Evolutionary conservation across 2,329 filamentous ascomycete genomes (phyloP).

Genomic region (Colletotrichum sp.): DNA sequence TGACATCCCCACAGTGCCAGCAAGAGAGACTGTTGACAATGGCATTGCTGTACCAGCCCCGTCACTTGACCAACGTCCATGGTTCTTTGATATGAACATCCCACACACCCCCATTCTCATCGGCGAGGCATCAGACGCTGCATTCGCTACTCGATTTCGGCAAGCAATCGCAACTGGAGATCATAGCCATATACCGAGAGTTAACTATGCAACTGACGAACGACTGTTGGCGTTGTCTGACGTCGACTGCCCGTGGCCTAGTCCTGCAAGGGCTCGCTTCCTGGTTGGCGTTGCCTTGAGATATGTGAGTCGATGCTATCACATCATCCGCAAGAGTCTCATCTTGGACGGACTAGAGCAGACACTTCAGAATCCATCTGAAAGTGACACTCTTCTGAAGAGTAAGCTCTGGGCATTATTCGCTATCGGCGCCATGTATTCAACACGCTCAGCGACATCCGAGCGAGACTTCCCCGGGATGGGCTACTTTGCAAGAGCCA

Average conservation of each 20-base stretch:
- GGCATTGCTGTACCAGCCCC: conserved; percentile 12
- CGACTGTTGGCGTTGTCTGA: conserved; percentile 30
- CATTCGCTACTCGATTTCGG: conserved; percentile 40
- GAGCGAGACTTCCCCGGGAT: conserved; percentile 46
- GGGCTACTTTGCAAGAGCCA: conserved; percentile 46
- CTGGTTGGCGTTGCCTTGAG: conserved; percentile 45
- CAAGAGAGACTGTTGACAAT: conserved; percentile 1
- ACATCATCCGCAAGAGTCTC: conserved; percentile 43
- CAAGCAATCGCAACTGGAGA: conserved; percentile 36
- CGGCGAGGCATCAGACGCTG: conserved; percentile 40
- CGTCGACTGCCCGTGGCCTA: conserved; percentile 41
- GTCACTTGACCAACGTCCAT: conserved; percentile 30
- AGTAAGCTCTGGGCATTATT: conserved; percentile 50
- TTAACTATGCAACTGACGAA: conserved; percentile 38
- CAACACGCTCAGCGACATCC: conserved; percentile 37
- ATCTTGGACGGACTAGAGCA: conserved; percentile 42
- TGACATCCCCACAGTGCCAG: neutral
- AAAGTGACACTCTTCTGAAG: conserved; percentile 35
- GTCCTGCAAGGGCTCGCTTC: conserved; percentile 38
- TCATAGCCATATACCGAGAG: conserved; percentile 36
- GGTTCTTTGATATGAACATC: conserved; percentile 39
- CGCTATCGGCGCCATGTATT: conserved; percentile 51
- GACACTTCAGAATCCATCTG: conserved; percentile 37
- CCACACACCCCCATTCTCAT: conserved; percentile 38
- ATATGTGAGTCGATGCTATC: conserved; percentile 44